Evolutionary conservation across 208 protist genomes (phyloP).

Genomic region (Herpetomonas tarakana): DNA sequence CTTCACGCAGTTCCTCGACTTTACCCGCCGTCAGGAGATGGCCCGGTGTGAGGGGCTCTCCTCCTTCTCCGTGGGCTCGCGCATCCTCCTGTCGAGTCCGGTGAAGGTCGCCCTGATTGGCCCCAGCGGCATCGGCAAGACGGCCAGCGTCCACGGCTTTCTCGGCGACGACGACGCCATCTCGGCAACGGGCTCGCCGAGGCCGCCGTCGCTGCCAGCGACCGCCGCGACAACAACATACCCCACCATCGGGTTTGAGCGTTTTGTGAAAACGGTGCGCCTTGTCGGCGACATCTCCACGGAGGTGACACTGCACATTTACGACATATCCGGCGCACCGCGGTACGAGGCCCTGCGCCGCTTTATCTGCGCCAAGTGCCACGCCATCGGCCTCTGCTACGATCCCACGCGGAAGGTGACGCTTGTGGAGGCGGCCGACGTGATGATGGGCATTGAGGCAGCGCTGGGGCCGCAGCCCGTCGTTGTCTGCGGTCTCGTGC

Average conservation of each 20-base stretch:
- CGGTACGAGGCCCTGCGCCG: conserved; percentile 73
- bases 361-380: conserved; percentile 72
- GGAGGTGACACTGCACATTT: conserved; percentile 64
- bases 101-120: conserved; percentile 77
- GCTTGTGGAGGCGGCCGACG: conserved; percentile 72
- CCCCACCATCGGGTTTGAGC: conserved; percentile 64
- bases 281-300: conserved; percentile 42
- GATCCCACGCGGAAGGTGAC: conserved; percentile 64
- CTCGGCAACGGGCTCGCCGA: too few species aligned
- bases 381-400: conserved; percentile 79
- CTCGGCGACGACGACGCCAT: conserved; percentile 17
- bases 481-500: conserved; percentile 69
- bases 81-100: conserved; percentile 65
- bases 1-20: conserved; percentile 88
- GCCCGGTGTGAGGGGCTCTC: conserved; percentile 71
- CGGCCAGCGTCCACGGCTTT: conserved; percentile 43
- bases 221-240: background rate
- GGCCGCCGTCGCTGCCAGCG: conserved; percentile 10
- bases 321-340: conserved; percentile 59
- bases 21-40: conserved; percentile 71
- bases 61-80: conserved; percentile 63
- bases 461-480: conserved; percentile 73
- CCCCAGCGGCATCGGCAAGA: conserved; percentile 69
- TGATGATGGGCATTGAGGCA: conserved; percentile 74
- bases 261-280: conserved; percentile 34